Evolutionary conservation across 2,329 filamentous ascomycete genomes (phyloP).

Genomic region (Mycosphaerella sp.): DNA sequence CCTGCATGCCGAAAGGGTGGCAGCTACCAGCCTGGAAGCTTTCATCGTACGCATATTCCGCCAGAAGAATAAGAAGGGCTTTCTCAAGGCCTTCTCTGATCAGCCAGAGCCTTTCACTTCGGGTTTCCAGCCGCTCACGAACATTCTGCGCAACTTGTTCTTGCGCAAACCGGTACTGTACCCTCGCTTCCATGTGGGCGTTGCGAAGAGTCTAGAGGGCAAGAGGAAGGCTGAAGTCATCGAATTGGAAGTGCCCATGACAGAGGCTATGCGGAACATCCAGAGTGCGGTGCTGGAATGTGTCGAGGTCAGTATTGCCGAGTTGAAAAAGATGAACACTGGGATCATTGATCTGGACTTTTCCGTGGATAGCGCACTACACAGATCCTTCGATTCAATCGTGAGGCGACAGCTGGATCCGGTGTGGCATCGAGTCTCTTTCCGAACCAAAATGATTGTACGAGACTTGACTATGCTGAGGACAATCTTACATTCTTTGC

Average conservation of each 20-base stretch:
- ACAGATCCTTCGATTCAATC: conserved; percentile 85
- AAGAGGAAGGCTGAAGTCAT: conserved; percentile 94
- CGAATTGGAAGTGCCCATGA: conserved; percentile 94
- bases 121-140: conserved; percentile 80
- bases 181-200: conserved; percentile 86
- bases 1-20: conserved; percentile 77
- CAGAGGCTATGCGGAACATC: conserved; percentile 83
- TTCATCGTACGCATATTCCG: conserved; percentile 92
- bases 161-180: conserved; percentile 82
- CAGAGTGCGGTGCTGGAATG: conserved; percentile 94
- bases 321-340: conserved; percentile 83
- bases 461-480: conserved; percentile 79
- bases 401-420: conserved; percentile 86
- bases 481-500: conserved; percentile 69
- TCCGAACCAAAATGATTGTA: conserved; percentile 91
- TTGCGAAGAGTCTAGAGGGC: conserved; percentile 83
- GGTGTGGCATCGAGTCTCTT: conserved; percentile 94
- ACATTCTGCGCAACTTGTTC: conserved; percentile 89
- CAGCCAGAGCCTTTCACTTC: conserved; percentile 83
- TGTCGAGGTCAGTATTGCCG: conserved; percentile 87
- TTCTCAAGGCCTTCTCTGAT: conserved; percentile 94
- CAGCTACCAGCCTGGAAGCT: conserved; percentile 83
- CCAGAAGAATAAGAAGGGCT: conserved; percentile 88
- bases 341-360: conserved; percentile 89
- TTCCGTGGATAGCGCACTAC: conserved; percentile 87